A percentile compares a stretch with the other conserved stretches of the same genome.
Evolutionary conservation across 495 filamentous ascomycete genomes (phyloP).

Genomic region (Podospora pseudocomata): DNA sequence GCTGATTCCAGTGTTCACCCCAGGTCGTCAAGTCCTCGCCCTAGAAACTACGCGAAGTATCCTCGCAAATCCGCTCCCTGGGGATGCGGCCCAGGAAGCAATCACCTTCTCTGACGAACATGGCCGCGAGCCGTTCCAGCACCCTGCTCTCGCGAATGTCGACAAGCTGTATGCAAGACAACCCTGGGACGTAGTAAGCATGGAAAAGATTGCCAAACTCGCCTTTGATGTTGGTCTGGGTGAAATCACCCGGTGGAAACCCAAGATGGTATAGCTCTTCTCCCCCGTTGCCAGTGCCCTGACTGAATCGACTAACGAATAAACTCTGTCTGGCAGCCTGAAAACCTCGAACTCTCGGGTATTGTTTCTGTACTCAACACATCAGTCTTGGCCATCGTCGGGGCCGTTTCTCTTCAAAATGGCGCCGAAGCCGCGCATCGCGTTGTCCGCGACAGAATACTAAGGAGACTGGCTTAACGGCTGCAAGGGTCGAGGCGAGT

Average conservation of each 20-base stretch:
- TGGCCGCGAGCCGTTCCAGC: constrained; percentile 63
- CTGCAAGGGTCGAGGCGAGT: constrained; percentile 11
- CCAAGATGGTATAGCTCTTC: constrained; percentile 61
- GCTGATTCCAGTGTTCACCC: constrained; percentile 11
- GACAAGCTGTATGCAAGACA: constrained; percentile 58
- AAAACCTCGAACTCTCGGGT: constrained; percentile 69
- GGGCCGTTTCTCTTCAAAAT: constrained; percentile 79
- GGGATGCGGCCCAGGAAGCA: constrained; percentile 1
- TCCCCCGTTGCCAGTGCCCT: background rate
- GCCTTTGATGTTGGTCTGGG: constrained; percentile 65
- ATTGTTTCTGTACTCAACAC: constrained; percentile 66
- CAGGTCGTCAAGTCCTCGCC: constrained; percentile 77
- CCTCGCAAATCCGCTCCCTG: constrained; percentile 43
- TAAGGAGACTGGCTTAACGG: constrained; percentile 41
- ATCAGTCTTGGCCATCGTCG: constrained; percentile 78
- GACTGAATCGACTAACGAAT: constrained; percentile 11
- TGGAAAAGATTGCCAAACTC: constrained; percentile 59
- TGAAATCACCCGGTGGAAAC: constrained; percentile 81
- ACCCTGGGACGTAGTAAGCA: constrained; percentile 54
- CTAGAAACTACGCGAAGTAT: constrained; percentile 73
- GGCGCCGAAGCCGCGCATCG: constrained; percentile 74
- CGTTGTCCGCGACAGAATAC: constrained; percentile 71
- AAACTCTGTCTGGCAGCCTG: constrained; percentile 47
- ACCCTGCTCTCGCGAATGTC: constrained; percentile 69
- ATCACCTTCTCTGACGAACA: constrained; percentile 40